Percentiles rank a stretch among this genome's conserved stretches.
These are phyloP conservation scores for Ogataea methanolica DNA, from an alignment of 805 yeast genomes.

Conservation along the genomic window DNA sequence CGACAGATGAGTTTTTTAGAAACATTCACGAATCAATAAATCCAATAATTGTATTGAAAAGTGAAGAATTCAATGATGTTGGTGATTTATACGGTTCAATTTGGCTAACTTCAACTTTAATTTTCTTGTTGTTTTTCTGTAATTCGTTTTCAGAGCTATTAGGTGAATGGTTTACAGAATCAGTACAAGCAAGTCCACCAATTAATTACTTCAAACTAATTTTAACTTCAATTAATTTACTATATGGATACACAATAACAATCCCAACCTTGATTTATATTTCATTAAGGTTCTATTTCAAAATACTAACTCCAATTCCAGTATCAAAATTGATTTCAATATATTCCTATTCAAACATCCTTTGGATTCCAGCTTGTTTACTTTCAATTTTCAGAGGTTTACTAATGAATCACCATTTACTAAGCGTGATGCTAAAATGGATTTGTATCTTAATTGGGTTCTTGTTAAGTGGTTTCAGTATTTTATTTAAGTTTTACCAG, in stretches of 20 bases:
- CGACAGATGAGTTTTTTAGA: constrained; percentile 53
- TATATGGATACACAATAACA: constrained; percentile 71
- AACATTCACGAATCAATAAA: constrained; percentile 55
- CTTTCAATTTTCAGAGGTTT: constrained; percentile 55
- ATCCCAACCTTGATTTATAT: constrained; percentile 58
- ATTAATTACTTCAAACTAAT: constrained; percentile 57
- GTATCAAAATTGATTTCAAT: constrained; percentile 62
- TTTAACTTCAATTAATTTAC: constrained; percentile 61
- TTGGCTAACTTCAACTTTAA: constrained; percentile 85
- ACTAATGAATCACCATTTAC: constrained; percentile 38
- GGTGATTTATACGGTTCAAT: constrained; percentile 84
- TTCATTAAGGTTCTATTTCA: constrained; percentile 46
- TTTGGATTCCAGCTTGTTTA: constrained; percentile 82
- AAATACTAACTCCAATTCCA: constrained; percentile 42
- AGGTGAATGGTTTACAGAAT: constrained; percentile 44
- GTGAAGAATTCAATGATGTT: constrained; percentile 34
- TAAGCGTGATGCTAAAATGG: constrained; percentile 58
- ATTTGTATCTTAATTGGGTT: constrained; percentile 56
- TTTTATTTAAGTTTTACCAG: constrained; percentile 41
- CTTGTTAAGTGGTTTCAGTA: constrained; percentile 53
- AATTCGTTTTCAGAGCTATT: constrained; percentile 64
- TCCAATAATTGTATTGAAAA: constrained; percentile 38
- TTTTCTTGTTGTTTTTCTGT: constrained; percentile 69
- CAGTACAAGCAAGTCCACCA: constrained; percentile 25
- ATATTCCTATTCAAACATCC: constrained; percentile 78